These are phyloP conservation scores for Ascobolus immersus DNA, from an alignment of 495 filamentous ascomycete genomes.

Conservation along the genomic window DNA sequence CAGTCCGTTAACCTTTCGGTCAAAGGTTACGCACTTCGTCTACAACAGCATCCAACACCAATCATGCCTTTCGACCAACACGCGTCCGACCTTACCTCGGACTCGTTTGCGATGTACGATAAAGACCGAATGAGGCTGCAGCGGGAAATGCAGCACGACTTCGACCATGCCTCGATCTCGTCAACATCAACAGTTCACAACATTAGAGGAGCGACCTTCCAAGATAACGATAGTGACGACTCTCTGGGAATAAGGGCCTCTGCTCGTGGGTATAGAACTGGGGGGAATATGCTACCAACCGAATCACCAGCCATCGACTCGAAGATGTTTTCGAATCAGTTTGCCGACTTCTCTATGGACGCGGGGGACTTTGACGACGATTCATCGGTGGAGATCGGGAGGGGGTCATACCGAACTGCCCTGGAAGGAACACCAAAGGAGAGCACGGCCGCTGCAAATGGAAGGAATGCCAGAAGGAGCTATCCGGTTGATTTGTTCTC, in stretches of 20 bases:
- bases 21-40: too few relatives aligned
- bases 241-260: too few relatives aligned
- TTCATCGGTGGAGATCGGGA: slow-evolving; percentile 13
- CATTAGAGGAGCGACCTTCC: slow-evolving; percentile 8
- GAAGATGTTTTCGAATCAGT: slow-evolving; percentile 9
- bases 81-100: too few relatives aligned
- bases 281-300: slow-evolving; percentile 11
- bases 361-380: slow-evolving; percentile 7
- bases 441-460: neutral
- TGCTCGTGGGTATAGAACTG: too few relatives aligned
- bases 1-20: too few relatives aligned
- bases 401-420: slow-evolving; percentile 9
- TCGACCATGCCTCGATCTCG: slow-evolving; percentile 12
- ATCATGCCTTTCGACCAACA: too few relatives aligned
- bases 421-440: neutral
- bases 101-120: too few relatives aligned
- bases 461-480: neutral
- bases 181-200: slow-evolving; percentile 6
- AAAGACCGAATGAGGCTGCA: slow-evolving; percentile 14
- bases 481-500: too few relatives aligned
- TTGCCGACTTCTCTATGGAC: slow-evolving; percentile 16
- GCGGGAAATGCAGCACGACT: slow-evolving; percentile 16
- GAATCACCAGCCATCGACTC: slow-evolving; percentile 14
- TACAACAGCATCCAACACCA: too few relatives aligned
- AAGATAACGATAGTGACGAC: slow-evolving; percentile 15